Evolutionary conservation across 2,329 filamentous ascomycete species (phyloP).

Genomic region (Metarhizium album): DNA sequence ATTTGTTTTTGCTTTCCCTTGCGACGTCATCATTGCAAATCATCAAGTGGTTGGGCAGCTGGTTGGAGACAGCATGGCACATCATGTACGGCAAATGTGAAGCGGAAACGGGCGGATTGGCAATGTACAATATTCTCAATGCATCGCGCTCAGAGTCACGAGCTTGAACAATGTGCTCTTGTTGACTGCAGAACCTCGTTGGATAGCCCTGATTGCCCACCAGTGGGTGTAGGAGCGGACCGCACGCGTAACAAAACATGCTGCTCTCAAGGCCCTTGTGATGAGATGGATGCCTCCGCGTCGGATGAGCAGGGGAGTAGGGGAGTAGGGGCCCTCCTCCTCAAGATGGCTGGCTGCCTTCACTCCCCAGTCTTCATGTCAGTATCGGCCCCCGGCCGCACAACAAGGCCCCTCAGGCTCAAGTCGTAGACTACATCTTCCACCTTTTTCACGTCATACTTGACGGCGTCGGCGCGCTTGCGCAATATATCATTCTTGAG

Average conservation of each 20-base stretch:
- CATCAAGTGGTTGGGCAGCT: neutral
- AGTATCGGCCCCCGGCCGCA: conserved; percentile 30
- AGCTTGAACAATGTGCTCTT: neutral
- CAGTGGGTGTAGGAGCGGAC: neutral
- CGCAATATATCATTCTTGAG: conserved; percentile 90
- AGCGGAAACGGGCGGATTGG: neutral
- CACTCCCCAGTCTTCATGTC: conserved; percentile 27
- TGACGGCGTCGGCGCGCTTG: conserved; percentile 82
- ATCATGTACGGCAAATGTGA: neutral
- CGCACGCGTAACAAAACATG: too few species aligned
- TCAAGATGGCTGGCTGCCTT: neutral
- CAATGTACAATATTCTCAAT: conserved; percentile 5
- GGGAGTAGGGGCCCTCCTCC: too few species aligned
- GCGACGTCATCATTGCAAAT: neutral
- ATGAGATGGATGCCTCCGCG: too few species aligned
- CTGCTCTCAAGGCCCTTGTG: too few species aligned
- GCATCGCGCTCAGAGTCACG: neutral
- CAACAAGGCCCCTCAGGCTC: conserved; percentile 71
- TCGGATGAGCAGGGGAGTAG: too few species aligned
- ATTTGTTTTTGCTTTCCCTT: neutral
- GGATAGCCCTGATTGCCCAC: neutral
- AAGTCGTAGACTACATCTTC: conserved; percentile 98
- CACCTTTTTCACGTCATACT: conserved; percentile 95
- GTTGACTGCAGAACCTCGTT: neutral
- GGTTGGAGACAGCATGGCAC: neutral